phyloP scores from a whole-genome alignment of 768 basidiomycete species.

The Auricularia sp. region DNA sequence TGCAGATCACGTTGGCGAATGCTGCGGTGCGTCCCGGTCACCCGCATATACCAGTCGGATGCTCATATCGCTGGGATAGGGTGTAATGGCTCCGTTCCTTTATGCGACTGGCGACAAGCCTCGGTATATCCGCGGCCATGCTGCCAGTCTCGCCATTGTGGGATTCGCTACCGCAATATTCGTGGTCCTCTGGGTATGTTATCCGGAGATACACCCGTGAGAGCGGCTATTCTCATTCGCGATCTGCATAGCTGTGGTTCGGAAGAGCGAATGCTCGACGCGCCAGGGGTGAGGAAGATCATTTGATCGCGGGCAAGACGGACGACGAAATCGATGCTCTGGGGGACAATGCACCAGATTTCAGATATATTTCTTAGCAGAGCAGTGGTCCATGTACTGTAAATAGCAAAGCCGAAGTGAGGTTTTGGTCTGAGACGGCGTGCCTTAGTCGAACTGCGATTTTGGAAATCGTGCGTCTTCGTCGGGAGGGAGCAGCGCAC shows the following conservation, averaged over 20 bases:
- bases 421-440: no score
- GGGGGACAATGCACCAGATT: constrained; percentile 3
- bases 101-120: constrained; percentile 2
- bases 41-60: no score
- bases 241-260: background rate
- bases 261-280: background rate
- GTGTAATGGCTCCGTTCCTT: constrained; percentile 5
- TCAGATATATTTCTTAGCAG: background rate
- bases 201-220: background rate
- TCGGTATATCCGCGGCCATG: background rate
- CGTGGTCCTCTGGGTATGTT: background rate
- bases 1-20: constrained; percentile 6
- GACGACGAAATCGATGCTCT: constrained; percentile 2
- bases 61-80: background rate
- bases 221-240: background rate
- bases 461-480: no score
- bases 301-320: background rate
- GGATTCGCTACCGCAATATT: background rate
- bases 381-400: no score
- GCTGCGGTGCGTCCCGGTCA: background rate
- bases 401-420: no score
- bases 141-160: background rate
- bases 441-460: no score
- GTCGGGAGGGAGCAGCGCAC: no score
- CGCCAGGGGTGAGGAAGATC: constrained; percentile 3